Evolutionary conservation across 192 early-diverging fungal species (phyloP), one percentile per base, ranked within the genome.

Genomic region (Pecoramyces ruminantium): DNA sequence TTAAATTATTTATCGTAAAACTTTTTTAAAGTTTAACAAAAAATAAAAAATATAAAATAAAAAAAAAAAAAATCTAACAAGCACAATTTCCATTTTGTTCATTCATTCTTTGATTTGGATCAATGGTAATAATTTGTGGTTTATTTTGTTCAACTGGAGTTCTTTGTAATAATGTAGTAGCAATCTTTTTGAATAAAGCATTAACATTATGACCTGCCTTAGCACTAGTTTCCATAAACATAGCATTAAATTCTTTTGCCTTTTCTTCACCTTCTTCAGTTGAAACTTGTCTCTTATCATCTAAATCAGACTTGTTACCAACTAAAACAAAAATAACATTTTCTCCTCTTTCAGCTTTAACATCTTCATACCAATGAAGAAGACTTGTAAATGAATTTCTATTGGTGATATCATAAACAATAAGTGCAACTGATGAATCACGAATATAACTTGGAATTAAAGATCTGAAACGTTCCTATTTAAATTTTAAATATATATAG

Each of bases 261-360:
- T 95, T 95, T 90, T 96, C 95, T 85, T 99, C 98, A 30, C 97
- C 98, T 82, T 99, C 97, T 83, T 98, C 96, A 29, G 94, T 93
- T 21, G 95, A 93, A 11, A 99, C 97, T 88, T 95, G 92, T 85
- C 94, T 93, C 83, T 96, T 97, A 77, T 98, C 98, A 85, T 90
- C 94, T 83, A 99, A 88, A 87, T 99, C 98, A 9, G 96, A 97
- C 88, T 99, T 99, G 91, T 99, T 99, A 29, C 97, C 98, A 17
- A 98, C 96, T n/a, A 99, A 86, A 29, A 99, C 97, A 83, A 99
- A 97, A 77, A 98, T 94, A 11, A 99, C 98, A 83, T 99, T 96
- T 83, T 94, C 92, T 25, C 98, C 98, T 80, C 98, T 93, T 89
- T 99, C 98, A 28, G 95, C 95, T 17, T 96, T 93, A 29, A 99